Evolutionary conservation across 768 basidiomycete species (phyloP).

Genomic region (Suillus brevipes): DNA sequence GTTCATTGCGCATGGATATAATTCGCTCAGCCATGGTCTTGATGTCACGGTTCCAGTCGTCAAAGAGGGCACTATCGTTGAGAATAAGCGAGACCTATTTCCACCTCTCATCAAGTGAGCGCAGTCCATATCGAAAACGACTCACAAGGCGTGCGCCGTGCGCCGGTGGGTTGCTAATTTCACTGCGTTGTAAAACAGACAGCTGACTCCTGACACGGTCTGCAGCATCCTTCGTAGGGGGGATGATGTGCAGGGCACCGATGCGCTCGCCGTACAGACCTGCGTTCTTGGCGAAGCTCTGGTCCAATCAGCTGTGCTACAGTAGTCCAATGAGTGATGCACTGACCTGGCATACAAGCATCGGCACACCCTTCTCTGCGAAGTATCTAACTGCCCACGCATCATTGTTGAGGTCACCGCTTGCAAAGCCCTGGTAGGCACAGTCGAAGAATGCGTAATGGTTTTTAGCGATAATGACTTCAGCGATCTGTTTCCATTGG

Average conservation of each 20-base stretch:
- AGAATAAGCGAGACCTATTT: slow-evolving; percentile 76
- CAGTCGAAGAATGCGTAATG: slow-evolving; percentile 95
- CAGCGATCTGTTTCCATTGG: slow-evolving; percentile 81
- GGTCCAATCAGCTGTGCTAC: slow-evolving; percentile 43
- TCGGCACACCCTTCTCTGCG: slow-evolving; percentile 66
- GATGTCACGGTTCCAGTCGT: slow-evolving; percentile 90
- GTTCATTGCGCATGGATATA: slow-evolving; percentile 84
- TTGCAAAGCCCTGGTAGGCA: slow-evolving; percentile 98
- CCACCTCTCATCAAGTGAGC: slow-evolving; percentile 3
- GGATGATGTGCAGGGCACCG: slow-evolving; percentile 58
- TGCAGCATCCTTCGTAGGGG: slow-evolving; percentile 62
- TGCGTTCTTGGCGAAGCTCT: slow-evolving; percentile 96
- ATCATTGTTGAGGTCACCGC: slow-evolving; percentile 88
- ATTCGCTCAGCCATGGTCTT: slow-evolving; percentile 91
- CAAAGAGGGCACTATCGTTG: slow-evolving; percentile 70
- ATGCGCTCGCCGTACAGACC: slow-evolving; percentile 94
- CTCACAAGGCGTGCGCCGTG: slow-evolving; percentile 87
- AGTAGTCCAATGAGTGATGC: slow-evolving; percentile 39
- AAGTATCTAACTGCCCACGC: slow-evolving; percentile 94
- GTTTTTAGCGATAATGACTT: slow-evolving; percentile 64
- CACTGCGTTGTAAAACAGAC: slow-evolving; percentile 87
- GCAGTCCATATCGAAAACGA: slow-evolving; percentile 12
- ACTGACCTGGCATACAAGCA: slow-evolving; percentile 86
- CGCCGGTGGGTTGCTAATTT: slow-evolving; percentile 93
- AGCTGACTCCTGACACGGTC: slow-evolving; percentile 78